phyloP scores from a whole-genome alignment of 495 filamentous ascomycete species.

The Penicillium bovifimosum region DNA sequence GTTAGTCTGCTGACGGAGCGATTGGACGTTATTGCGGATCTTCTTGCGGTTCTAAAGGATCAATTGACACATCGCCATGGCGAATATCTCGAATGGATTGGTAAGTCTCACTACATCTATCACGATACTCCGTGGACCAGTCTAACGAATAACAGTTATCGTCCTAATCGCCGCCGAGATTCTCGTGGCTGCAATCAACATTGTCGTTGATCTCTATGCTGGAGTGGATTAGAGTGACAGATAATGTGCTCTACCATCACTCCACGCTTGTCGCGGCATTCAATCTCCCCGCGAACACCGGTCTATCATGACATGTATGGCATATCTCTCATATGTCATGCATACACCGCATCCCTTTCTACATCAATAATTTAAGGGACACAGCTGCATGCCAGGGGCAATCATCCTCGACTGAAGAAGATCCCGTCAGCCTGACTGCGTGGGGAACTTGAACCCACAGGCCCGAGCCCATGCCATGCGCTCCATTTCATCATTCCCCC shows the following conservation, averaged over 20 bases:
- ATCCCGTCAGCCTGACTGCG: background rate
- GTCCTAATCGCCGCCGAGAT: constrained; percentile 95
- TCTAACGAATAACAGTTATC: constrained; percentile 57
- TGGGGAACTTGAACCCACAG: background rate
- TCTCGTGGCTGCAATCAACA: constrained; percentile 89
- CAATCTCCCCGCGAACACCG: background rate
- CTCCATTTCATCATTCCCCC: background rate
- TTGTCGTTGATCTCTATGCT: constrained; percentile 89
- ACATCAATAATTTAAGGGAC: background rate
- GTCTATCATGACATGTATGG: background rate
- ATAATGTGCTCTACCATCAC: constrained; percentile 91
- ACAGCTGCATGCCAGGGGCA: background rate
- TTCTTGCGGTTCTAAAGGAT: constrained; percentile 91
- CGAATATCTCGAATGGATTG: constrained; percentile 94
- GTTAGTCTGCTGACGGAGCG: constrained; percentile 87
- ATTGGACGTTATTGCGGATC: constrained; percentile 87
- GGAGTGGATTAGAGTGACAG: constrained; percentile 60
- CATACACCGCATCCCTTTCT: background rate
- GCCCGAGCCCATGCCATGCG: background rate
- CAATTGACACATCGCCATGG: constrained; percentile 95
- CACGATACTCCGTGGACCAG: background rate
- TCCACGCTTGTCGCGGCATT: constrained; percentile 51
- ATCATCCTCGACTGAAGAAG: background rate
- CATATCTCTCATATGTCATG: background rate
- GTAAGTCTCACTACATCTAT: constrained; percentile 43